phyloP scores from a whole-genome alignment of 2,329 filamentous ascomycete genomes.

The Claviceps paspali region DNA sequence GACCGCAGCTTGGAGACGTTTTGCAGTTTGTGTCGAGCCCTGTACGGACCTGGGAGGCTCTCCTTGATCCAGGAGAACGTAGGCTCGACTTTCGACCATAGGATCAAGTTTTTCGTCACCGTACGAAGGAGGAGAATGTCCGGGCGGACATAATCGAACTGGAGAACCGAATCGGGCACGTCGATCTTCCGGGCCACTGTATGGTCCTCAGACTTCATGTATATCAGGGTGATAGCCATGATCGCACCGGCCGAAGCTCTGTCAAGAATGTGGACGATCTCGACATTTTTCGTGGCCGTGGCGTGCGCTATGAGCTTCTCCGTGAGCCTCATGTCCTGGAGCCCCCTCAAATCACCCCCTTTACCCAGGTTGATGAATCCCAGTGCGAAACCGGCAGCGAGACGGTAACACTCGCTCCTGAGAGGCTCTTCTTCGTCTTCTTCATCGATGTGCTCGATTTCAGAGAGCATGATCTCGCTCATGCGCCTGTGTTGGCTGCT shows the following conservation, averaged over 20 bases:
- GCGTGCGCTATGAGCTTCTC: constrained; percentile 77
- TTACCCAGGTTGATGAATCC: constrained; percentile 92
- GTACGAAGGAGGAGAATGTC: constrained; percentile 86
- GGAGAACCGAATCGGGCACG: constrained; percentile 73
- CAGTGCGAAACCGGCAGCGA: constrained; percentile 84
- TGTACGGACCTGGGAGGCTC: constrained; percentile 59
- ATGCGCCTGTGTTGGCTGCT: constrained; percentile 93
- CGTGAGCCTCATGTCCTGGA: constrained; percentile 87
- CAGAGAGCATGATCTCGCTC: constrained; percentile 97
- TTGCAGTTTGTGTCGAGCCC: constrained; percentile 42
- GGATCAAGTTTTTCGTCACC: constrained; percentile 75
- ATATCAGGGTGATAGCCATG: constrained; percentile 78
- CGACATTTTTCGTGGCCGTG: constrained; percentile 77
- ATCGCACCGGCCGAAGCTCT: constrained; percentile 88
- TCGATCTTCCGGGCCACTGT: constrained; percentile 84
- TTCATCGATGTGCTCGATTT: constrained; percentile 74
- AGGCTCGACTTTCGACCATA: constrained; percentile 75
- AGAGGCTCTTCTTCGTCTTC: constrained; percentile 74
- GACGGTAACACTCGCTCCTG: constrained; percentile 86
- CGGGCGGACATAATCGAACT: constrained; percentile 91
- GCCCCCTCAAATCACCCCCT: constrained; percentile 70
- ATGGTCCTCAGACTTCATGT: constrained; percentile 89
- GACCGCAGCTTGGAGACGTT: constrained; percentile 51
- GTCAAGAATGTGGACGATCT: constrained; percentile 84
- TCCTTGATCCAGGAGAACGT: constrained; percentile 58